Evolutionary conservation across 768 basidiomycete species (phyloP).

Genomic region (Gelatoporia subvermispora): DNA sequence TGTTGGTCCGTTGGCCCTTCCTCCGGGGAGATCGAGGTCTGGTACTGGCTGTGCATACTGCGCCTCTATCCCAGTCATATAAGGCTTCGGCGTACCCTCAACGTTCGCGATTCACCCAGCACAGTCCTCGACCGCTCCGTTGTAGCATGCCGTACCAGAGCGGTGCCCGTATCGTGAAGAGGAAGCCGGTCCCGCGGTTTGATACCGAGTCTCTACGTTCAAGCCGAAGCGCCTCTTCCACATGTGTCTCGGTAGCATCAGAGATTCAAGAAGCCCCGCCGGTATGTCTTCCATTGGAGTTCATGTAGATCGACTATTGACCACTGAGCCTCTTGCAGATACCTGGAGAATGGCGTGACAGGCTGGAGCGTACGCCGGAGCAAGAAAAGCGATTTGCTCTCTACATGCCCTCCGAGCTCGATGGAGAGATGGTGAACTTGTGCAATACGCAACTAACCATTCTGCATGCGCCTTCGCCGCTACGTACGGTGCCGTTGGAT

Average conservation of each 20-base stretch:
- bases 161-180: conserved; percentile 32
- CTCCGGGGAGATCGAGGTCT: too few relatives aligned
- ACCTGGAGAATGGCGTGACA: conserved; percentile 23
- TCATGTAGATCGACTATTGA: neutral
- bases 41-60: too few relatives aligned
- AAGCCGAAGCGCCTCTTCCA: conserved; percentile 8
- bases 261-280: conserved; percentile 18
- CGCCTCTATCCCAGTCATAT: too few relatives aligned
- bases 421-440: too few relatives aligned
- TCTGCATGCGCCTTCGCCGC: conserved; percentile 8
- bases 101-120: too few relatives aligned
- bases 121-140: too few relatives aligned
- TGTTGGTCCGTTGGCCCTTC: too few relatives aligned
- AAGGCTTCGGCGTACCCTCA: too few relatives aligned
- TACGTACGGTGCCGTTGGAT: neutral
- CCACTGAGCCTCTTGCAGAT: conserved; percentile 14
- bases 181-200: conserved; percentile 67
- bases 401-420: conserved; percentile 4
- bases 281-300: conserved; percentile 9
- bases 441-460: too few relatives aligned
- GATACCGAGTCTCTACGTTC: conserved; percentile 55
- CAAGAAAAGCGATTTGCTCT: conserved; percentile 10
- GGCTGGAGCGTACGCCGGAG: conserved; percentile 12
- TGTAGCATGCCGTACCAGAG: too few relatives aligned
- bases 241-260: conserved; percentile 12